These are phyloP conservation scores for Kwoniella botswanensis DNA, from an alignment of 768 basidiomycete species.

Conservation along the genomic window DNA sequence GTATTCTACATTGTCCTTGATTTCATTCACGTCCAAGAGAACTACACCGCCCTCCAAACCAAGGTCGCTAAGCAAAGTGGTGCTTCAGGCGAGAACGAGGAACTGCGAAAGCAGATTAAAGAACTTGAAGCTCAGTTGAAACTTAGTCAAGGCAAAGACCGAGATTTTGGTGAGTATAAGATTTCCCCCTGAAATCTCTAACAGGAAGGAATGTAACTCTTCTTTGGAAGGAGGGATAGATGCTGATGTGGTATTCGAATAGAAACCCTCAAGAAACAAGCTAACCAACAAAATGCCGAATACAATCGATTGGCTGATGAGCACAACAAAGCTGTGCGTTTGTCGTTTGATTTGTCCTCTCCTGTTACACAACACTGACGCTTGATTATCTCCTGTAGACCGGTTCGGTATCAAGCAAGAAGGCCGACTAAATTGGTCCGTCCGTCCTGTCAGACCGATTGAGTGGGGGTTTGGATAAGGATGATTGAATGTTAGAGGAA, in stretches of 20 bases:
- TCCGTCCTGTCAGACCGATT: background rate
- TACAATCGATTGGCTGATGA: conserved; percentile 81
- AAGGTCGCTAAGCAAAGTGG: conserved; percentile 49
- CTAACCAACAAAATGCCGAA: conserved; percentile 74
- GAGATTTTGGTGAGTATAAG: conserved; percentile 68
- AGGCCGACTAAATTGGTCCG: conserved; percentile 63
- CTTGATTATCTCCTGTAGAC: conserved; percentile 56
- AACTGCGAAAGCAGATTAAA: conserved; percentile 66
- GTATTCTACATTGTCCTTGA: conserved; percentile 91
- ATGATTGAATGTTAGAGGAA: background rate
- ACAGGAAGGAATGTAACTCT: too few species aligned
- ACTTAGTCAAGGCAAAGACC: conserved; percentile 65
- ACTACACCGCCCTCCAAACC: conserved; percentile 78
- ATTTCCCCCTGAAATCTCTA: too few species aligned
- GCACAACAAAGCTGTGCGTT: conserved; percentile 67
- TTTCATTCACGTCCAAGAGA: conserved; percentile 85
- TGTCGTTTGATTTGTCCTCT: background rate
- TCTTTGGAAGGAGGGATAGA: background rate
- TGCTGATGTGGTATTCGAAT: background rate
- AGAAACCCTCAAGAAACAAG: conserved; percentile 85
- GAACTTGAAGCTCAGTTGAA: conserved; percentile 73
- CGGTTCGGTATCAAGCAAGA: conserved; percentile 68
- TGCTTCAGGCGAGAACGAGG: conserved; percentile 53
- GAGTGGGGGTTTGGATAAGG: background rate
- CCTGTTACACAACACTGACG: background rate